Evolutionary conservation across 2,329 filamentous ascomycete genomes (phyloP).

Genomic region (Aspergillus calidoustus): DNA sequence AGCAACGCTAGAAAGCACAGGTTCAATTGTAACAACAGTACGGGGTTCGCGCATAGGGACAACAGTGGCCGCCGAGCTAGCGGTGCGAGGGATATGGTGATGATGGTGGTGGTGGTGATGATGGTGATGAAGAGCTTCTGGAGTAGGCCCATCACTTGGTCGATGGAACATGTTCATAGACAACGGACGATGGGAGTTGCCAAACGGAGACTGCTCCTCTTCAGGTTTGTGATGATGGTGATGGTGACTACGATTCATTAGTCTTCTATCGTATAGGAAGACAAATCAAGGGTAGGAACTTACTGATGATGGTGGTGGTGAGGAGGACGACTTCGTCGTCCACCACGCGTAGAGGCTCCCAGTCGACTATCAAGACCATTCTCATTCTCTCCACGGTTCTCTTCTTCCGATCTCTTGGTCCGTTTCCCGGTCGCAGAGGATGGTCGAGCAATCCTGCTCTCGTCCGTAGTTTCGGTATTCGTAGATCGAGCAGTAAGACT

Average conservation of each 20-base stretch:
- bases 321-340: constrained; percentile 55
- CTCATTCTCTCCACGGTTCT: constrained; percentile 67
- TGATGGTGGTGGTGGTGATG: constrained; percentile 46
- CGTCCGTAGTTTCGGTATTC: constrained; percentile 47
- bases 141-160: constrained; percentile 30
- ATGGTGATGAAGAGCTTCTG: constrained; percentile 42
- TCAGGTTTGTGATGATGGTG: constrained; percentile 61
- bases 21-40: constrained; percentile 69
- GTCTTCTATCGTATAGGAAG: constrained; percentile 9
- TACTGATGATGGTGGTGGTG: constrained; percentile 68
- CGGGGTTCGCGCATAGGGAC: constrained; percentile 61
- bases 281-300: constrained; percentile 25
- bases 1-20: constrained; percentile 73
- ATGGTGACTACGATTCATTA: constrained; percentile 47
- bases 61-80: constrained; percentile 27
- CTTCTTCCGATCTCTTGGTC: constrained; percentile 73
- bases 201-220: constrained; percentile 45
- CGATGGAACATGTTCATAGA: constrained; percentile 35
- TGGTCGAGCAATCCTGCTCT: constrained; percentile 47
- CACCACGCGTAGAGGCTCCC: constrained; percentile 68
- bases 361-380: constrained; percentile 66
- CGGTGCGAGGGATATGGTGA: constrained; percentile 36
- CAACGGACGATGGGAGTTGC: constrained; percentile 30
- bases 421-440: constrained; percentile 60
- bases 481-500: constrained; percentile 51